phyloP scores from a whole-genome alignment of 2,329 filamentous ascomycete genomes.

The Trichoderma aggressivum region DNA sequence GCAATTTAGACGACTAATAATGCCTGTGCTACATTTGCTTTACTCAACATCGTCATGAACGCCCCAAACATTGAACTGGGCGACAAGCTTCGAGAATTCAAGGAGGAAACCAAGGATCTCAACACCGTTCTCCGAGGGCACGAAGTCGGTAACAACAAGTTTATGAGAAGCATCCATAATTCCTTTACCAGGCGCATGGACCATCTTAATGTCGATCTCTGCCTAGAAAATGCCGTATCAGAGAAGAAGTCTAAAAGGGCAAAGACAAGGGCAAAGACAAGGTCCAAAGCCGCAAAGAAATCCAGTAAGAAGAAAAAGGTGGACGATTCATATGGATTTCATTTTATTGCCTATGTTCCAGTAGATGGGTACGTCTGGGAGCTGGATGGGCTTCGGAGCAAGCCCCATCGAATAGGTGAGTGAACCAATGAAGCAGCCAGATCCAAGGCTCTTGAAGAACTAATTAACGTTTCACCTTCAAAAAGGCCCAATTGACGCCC shows the following conservation, averaged over 20 bases:
- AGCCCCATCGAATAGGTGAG: conserved; percentile 50
- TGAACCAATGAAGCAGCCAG: neutral
- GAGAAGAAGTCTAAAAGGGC: conserved; percentile 33
- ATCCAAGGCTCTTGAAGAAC: neutral
- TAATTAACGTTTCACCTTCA: neutral
- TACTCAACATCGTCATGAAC: conserved; percentile 94
- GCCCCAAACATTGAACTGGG: conserved; percentile 64
- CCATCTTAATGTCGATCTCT: conserved; percentile 67
- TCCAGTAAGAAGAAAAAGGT: conserved; percentile 39
- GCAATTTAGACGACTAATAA: conserved; percentile 66
- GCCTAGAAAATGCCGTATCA: conserved; percentile 55
- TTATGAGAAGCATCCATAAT: conserved; percentile 81
- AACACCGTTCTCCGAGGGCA: conserved; percentile 72
- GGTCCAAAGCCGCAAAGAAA: conserved; percentile 36
- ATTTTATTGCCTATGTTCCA: conserved; percentile 88
- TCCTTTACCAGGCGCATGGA: conserved; percentile 79
- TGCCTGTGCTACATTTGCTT: conserved; percentile 86
- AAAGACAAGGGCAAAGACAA: conserved; percentile 35
- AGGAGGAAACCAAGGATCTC: conserved; percentile 64
- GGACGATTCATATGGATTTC: conserved; percentile 64
- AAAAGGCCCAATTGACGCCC: conserved; percentile 23
- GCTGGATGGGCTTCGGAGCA: conserved; percentile 76
- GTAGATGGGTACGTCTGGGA: conserved; percentile 76
- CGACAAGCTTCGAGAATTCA: conserved; percentile 67
- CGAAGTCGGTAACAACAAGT: conserved; percentile 68